Evolutionary conservation across 257 asterid genomes (phyloP), one percentile per base, ranked within the genome.

Genomic region (Plantago major): DNA sequence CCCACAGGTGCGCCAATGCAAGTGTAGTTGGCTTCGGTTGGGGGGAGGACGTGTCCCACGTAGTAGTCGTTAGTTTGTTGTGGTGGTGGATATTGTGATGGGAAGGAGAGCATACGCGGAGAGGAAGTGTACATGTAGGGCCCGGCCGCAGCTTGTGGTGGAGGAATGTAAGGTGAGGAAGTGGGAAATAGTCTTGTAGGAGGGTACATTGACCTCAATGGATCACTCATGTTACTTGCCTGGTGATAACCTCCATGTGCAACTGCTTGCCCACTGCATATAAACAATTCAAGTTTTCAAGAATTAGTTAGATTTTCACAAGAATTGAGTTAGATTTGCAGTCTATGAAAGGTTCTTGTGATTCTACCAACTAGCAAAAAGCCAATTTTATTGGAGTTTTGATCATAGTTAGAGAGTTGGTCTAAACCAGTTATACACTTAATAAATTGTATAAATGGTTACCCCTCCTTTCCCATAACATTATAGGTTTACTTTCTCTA

Each of bases 1-100:
- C 82, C 84, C 57, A 87, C 82, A 53, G 97, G 95, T 2, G 90
- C 95, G 5, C 97, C 97, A 14, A 90, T 67, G 83, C 95, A 87
- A 28, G 97, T 82, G 78, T 90, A 84, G 52, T 71, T 84, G 9
- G 53, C 66, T 16, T 77, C 80, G 5, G 58, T 22, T 2, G 79
- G 33, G 1, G 62, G 11, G 53, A 90, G 60, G 7, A 79, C 87
- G 17, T 80, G 95, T 3, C 97, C 96, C 22, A 87, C 58, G 5
- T 68, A 75, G 79, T 87, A 90, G 50, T 90, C 96, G 33, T 67
- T 77, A 40, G 30, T 57, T 11, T 33, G 40, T 4, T 33, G 40
- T 33, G 75, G 61, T 8, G 75, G 48, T 0, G 80, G 77, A 65
- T 72, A 78, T n/a, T 81, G 89, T 0, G 87, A 46, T 11, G 84